phyloP scores from a whole-genome alignment of 2,329 filamentous ascomycete species.

The Neofusicoccum cordaticola region DNA sequence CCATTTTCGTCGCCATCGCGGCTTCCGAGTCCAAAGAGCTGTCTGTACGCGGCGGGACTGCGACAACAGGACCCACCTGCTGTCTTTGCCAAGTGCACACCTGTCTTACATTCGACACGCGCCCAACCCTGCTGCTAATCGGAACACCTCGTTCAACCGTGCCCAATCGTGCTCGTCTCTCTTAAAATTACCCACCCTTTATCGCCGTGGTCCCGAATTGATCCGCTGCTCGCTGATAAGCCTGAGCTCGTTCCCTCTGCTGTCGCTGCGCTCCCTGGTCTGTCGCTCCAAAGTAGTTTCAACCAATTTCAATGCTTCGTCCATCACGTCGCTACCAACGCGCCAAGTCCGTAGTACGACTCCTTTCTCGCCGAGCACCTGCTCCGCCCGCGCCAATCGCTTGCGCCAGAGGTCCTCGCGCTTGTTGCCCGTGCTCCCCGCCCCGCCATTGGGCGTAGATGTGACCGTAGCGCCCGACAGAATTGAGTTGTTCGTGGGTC shows the following conservation, averaged over 20 bases:
- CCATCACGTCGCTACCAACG: constrained; percentile 65
- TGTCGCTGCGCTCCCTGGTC: constrained; percentile 13
- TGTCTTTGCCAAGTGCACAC: not conserved
- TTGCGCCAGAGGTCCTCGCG: constrained; percentile 71
- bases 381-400: constrained; percentile 64
- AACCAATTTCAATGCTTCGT: constrained; percentile 64
- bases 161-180: constrained; percentile 7
- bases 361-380: constrained; percentile 60
- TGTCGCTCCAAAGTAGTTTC: constrained; percentile 42
- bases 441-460: constrained; percentile 16
- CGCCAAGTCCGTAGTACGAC: constrained; percentile 73
- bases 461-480: not conserved
- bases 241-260: constrained; percentile 14
- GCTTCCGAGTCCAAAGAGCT: not conserved
- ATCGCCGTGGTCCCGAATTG: constrained; percentile 4
- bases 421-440: constrained; percentile 50
- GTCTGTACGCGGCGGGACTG: not conserved
- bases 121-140: constrained; percentile 8
- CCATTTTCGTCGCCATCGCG: constrained; percentile 5
- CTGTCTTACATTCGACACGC: not conserved
- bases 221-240: constrained; percentile 12
- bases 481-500: not conserved
- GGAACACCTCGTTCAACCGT: constrained; percentile 1
- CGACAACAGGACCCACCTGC: not conserved
- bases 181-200: constrained; percentile 14